These are phyloP conservation scores for Exophiala aquamarina DNA, from an alignment of 2,329 filamentous ascomycete species.

Conservation along the genomic window DNA sequence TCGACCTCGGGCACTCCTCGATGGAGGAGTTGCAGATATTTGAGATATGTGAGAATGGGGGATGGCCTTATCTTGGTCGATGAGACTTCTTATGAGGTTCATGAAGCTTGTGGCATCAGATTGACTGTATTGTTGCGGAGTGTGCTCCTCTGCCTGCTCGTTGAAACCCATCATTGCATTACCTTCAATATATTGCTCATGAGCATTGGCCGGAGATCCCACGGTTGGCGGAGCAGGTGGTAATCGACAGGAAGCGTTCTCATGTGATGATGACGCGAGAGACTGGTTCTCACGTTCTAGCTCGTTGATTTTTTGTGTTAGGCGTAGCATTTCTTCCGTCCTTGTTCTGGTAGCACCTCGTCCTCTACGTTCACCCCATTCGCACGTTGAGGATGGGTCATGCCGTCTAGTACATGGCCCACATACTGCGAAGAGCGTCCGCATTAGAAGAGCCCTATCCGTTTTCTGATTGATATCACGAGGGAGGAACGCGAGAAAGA, in stretches of 20 bases:
- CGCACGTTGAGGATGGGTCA: constrained; percentile 6
- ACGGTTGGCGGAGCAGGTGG: not conserved
- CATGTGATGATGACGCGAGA: not conserved
- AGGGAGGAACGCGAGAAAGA: too few relatives aligned
- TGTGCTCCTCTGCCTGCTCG: constrained; percentile 1
- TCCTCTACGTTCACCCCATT: constrained; percentile 12
- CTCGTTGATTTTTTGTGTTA: constrained; percentile 10
- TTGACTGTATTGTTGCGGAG: constrained; percentile 1
- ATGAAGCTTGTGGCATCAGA: constrained; percentile 18
- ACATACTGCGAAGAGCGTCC: not conserved
- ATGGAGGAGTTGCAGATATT: not conserved
- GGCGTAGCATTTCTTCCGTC: constrained; percentile 13
- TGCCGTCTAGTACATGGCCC: constrained; percentile 7
- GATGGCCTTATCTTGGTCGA: not conserved
- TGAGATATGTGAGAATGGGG: not conserved
- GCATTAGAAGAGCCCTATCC: not conserved
- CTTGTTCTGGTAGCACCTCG: constrained; percentile 8
- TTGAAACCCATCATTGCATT: constrained; percentile 17
- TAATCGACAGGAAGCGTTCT: too few relatives aligned
- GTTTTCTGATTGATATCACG: too few relatives aligned
- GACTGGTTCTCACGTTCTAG: constrained; percentile 8
- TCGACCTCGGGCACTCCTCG: not conserved
- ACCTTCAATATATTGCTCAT: not conserved
- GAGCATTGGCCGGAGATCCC: not conserved
- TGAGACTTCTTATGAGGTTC: constrained; percentile 10